Conservation (phyloP, 768 basidiomycete genomes). For the Pulveroboletus sp. region DNA sequence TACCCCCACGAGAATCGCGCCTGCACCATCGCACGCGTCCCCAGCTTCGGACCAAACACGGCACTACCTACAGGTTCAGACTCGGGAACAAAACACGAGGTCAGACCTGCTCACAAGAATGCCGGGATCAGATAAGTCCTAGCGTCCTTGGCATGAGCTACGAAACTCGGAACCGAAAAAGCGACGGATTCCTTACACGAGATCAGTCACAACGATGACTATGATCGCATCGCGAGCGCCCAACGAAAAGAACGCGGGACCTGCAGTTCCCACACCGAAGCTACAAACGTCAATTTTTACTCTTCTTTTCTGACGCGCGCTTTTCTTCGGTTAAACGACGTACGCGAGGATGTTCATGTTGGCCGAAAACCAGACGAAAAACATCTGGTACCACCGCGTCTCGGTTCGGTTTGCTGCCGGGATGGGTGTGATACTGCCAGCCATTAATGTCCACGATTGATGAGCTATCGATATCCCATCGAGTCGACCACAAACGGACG, state of each 20-base stretch:
- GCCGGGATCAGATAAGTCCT: conserved; percentile 36
- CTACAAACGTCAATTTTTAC: conserved; percentile 18
- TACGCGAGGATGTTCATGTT: conserved; percentile 42
- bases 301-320: neutral
- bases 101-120: conserved; percentile 30
- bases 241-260: conserved; percentile 47
- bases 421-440: conserved; percentile 36
- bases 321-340: conserved; percentile 9
- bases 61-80: conserved; percentile 30
- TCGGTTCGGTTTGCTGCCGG: conserved; percentile 34
- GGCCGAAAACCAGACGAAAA: conserved; percentile 49
- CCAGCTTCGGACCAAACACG: conserved; percentile 50
- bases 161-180: neutral
- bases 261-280: conserved; percentile 46
- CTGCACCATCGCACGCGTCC: conserved; percentile 55
- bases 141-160: conserved; percentile 1
- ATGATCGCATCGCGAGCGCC: conserved; percentile 40
- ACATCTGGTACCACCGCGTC: conserved; percentile 41
- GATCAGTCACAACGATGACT: conserved; percentile 39
- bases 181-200: conserved; percentile 32
- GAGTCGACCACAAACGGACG: neutral
- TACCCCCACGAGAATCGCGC: conserved; percentile 52
- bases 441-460: neutral
- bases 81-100: neutral
- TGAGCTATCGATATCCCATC: neutral